Base-by-base conservation (phyloP, 192 early-diverging fungal genomes). In the Rhizophagus prolifer region DNA sequence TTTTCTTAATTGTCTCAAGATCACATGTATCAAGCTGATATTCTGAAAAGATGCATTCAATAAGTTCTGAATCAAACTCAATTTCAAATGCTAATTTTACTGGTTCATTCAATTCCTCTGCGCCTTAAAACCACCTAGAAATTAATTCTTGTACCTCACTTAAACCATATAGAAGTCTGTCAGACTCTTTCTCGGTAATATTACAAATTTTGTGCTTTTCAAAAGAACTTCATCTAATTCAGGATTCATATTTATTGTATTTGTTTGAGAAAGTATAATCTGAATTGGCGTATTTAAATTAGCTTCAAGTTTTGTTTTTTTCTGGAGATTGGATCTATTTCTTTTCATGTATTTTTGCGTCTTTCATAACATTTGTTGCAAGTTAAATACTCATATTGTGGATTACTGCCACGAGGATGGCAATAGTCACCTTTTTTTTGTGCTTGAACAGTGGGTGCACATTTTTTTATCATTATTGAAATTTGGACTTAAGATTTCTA, bases 311-410 rank as follows among this genome's bases (percentile, higher is more conserved):
- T 9, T 65, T 1, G 0, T n/a, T 46, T 28, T 62, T n/a, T 60
- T 41, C 31, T 28, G 2, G 13, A 47, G 13, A 36, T 36, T 36
- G 6, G 7, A 36, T 36, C 36, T 36, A 36, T 36, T 36, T 36
- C 36, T 36, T 36, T 23, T 62, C 23, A 9, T 5, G 0, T 58
- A 19, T 73, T 73, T 1, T 36, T 34, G 23, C 47, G 34, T 14
- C 28, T 73, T 61, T 73, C 47, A 73, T 12, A 73, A 28, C 31
- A 73, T 61, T 28, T 14, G 14, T 73, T 62, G 47, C 65, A 67
- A 30, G 65, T 67, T 62, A 12, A 62, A 26, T 62, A 26, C 5
- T 62, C 61, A 9, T 62, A 26, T 19, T 62, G 61, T 28, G 23
- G 61, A 62, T 62, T 26, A 19, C 0, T 62, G 28, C 61, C 61